Evolutionary conservation across 192 early-diverging fungal genomes (phyloP).

Genomic region (Geranomyces michiganensis): DNA sequence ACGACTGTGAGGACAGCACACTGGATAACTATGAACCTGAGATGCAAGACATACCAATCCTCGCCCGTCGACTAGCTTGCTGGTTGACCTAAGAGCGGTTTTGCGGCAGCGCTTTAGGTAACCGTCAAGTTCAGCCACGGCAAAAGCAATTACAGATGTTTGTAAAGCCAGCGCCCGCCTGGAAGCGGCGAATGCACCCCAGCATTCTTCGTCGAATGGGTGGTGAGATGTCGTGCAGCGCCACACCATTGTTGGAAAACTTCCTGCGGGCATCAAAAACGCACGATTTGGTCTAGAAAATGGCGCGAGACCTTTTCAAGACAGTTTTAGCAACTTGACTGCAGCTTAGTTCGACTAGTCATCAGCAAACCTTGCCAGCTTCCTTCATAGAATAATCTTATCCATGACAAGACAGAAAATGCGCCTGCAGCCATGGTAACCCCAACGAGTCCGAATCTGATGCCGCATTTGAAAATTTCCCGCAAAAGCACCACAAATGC

Average conservation of each 20-base stretch:
- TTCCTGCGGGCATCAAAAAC: neutral
- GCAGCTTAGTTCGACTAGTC: too few relatives aligned
- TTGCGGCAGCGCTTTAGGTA: conserved; percentile 1
- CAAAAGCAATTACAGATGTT: conserved; percentile 8
- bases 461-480: too few relatives aligned
- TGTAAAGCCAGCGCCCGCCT: neutral
- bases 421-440: neutral
- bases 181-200: neutral
- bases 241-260: neutral
- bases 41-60: neutral
- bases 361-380: neutral
- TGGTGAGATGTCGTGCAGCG: neutral
- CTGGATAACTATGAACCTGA: neutral
- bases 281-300: too few relatives aligned
- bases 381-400: conserved; percentile 1
- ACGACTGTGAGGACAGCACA: neutral
- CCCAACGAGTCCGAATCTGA: neutral
- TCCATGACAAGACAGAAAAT: conserved; percentile 2
- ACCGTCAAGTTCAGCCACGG: conserved; percentile 9
- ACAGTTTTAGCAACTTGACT: too few relatives aligned
- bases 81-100: neutral
- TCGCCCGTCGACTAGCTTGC: neutral
- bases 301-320: too few relatives aligned
- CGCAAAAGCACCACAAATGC: too few relatives aligned
- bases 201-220: neutral